Base-by-base conservation (phyloP, 164 flowering plant genomes). In the Vitis cinerea region DNA sequence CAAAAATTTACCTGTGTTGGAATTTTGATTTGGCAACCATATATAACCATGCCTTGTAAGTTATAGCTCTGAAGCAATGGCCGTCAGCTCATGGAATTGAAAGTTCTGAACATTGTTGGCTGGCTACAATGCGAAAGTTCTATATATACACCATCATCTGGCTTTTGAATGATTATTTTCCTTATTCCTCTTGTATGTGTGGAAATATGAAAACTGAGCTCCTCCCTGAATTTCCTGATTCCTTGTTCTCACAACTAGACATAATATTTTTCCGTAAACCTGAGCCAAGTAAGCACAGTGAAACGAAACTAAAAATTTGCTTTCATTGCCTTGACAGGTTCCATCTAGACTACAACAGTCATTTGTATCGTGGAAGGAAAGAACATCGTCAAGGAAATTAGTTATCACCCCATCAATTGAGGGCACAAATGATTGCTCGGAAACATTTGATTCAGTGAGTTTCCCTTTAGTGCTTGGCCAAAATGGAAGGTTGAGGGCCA, bases 281-380 rank as follows among this genome's bases (percentile, higher is more conserved):
- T 37, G 44, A 37, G 44, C 44, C 44, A 37, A 37, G 23, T 15
- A 8, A 61, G 63, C 44, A 54, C 10, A 30, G 27, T 13, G 27
- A n/a, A 3, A 50, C 4, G 15, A 9, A 11, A 2, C 57, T 17
- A 6, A 10, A 50, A 50, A 12, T 63, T 47, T 66, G 17, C 57
- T 69, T 7, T 19, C 65, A 19, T 56, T 58, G 15, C 64, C 61
- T 72, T 74, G 72, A 50, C 87, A 93, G 98, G 88, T 86, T 67
- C 88, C 90, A 4, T 78, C 79, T 16, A 75, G 64, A 65, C 52
- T 90, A 49, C 86, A 81, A 50, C 75, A 74, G 27, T 83, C 87
- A 9, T 83, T 86, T 67, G 50, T 72, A 9, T 70, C 81, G 13
- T 85, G 90, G 90, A 90, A 79, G 74, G 71, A 71, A 16, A 66